Percentiles rank a stretch among this genome's conserved stretches.
phyloP scores from a whole-genome alignment of 2,329 filamentous ascomycete genomes.

The Fusarium continuum region DNA sequence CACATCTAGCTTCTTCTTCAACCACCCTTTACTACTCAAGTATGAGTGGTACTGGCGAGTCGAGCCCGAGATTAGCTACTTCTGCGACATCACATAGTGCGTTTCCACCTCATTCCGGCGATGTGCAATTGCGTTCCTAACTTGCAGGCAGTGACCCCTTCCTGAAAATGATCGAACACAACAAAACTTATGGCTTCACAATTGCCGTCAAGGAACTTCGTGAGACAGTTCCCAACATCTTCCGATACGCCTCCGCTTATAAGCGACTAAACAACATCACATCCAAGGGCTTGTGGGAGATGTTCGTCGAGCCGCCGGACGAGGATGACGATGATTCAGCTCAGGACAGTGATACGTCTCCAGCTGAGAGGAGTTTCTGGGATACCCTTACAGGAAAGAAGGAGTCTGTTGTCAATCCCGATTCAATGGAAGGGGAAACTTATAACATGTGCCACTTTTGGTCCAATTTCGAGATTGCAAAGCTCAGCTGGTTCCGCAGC shows the following conservation, averaged over 20 bases:
- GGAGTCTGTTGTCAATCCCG: conserved; percentile 84
- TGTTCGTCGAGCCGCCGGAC: conserved; percentile 86
- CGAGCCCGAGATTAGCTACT: conserved; percentile 99
- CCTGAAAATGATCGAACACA: conserved; percentile 88
- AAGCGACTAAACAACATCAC: conserved; percentile 91
- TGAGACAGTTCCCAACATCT: conserved; percentile 98
- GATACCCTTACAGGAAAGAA: conserved; percentile 76
- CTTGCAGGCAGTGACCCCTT: conserved; percentile 80
- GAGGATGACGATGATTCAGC: conserved; percentile 69
- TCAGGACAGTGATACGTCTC: conserved; percentile 70
- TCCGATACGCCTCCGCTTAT: conserved; percentile 98
- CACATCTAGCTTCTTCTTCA: conserved; percentile 83
- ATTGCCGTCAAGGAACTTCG: conserved; percentile 98
- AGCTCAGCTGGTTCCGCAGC: conserved; percentile 94
- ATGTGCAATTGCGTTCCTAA: conserved; percentile 9
- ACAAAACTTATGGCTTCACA: conserved; percentile 99
- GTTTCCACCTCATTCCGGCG: neutral
- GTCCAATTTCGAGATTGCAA: conserved; percentile 99
- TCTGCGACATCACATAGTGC: conserved; percentile 99
- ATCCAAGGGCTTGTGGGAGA: conserved; percentile 95
- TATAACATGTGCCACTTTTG: conserved; percentile 99
- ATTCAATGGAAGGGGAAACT: conserved; percentile 95
- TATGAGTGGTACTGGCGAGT: conserved; percentile 99
- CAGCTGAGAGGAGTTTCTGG: conserved; percentile 84
- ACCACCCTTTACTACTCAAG: conserved; percentile 91